Evolutionary conservation across 129 eudicot species (phyloP), one percentile per base, ranked within the genome.

Genomic region (Smallanthus sonchifolius): DNA sequence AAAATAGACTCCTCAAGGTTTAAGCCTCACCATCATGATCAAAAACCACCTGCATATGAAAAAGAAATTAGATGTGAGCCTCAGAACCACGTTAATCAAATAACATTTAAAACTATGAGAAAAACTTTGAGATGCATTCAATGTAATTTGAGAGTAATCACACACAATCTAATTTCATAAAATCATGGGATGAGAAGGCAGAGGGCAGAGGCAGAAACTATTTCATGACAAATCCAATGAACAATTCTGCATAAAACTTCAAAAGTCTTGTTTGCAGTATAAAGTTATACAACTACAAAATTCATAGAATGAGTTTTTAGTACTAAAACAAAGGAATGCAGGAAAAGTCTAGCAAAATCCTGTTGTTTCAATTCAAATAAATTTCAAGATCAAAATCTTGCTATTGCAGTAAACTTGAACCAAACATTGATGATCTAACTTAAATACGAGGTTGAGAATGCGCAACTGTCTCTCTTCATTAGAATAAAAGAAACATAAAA

Each of bases 11-110:
- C 72, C 54, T 64, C 42, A 52, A 75, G 82, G 39, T 34, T 44
- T 73, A 77, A 75, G 57, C 67, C 91, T 87, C 83, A 93, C 98
- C 98, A 78, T 87, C 92, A 76, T 93, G 96, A 74, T 93, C 98
- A 73, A 93, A 93, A 79, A 93, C 96, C 83, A 93, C 97, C 98
- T 93, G 98, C 87, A 83, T 43, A 51, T 49, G 9, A 70, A 65
- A 66, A 76, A 74, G 30, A 73, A 37, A 54, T 14, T 63, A 51
- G 34, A 64, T 14, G 69, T 70, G 59, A 78, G 77, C 69, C 15
- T 36, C 69, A 66, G n/a, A 39, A 43, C 39, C 75, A 78, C 70
- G 37, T n/a, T 65, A 19, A 54, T 55, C 38, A 69, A 11, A 69
- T 59, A 59, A 40, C 37, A 68, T 24, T 4, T 39, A 43, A 24